These are phyloP conservation scores for Populus hybrid DNA, from an alignment of 441 rosid genomes.

Conservation along the genomic window DNA sequence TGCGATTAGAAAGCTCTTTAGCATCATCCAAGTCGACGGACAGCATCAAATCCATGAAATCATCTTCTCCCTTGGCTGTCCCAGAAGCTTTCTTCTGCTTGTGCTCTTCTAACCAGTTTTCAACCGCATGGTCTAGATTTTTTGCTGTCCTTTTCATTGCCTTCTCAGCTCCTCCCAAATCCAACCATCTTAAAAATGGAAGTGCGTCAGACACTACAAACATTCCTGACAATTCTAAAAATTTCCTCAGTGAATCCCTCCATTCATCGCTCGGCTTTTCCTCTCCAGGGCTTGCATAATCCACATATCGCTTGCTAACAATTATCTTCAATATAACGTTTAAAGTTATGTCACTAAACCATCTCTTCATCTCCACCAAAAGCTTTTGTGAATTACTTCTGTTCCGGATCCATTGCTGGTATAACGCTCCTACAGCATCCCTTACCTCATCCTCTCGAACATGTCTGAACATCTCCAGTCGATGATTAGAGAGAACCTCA, in stretches of 20 bases:
- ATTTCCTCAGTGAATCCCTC: constrained; percentile 16
- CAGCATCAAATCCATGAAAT: constrained; percentile 43
- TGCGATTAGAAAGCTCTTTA: not conserved
- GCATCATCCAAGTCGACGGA: constrained; percentile 17
- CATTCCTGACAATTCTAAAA: constrained; percentile 25
- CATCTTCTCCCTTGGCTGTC: constrained; percentile 9
- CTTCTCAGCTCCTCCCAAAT: constrained; percentile 31
- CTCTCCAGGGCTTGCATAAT: constrained; percentile 8
- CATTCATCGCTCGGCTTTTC: constrained; percentile 6
- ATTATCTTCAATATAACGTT: constrained; percentile 33
- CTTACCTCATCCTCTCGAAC: constrained; percentile 28
- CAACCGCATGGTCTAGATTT: constrained; percentile 23
- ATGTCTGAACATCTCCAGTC: constrained; percentile 26
- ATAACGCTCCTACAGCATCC: constrained; percentile 19
- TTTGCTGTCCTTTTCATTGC: constrained; percentile 33
- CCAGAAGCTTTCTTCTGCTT: not conserved
- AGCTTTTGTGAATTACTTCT: not conserved
- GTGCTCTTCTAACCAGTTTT: constrained; percentile 43
- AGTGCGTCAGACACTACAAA: constrained; percentile 33
- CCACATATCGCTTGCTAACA: constrained; percentile 34
- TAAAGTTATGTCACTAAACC: constrained; percentile 31
- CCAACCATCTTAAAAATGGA: constrained; percentile 43
- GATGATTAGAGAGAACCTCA: constrained; percentile 37
- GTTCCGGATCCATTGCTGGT: constrained; percentile 14
- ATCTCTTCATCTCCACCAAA: constrained; percentile 38